Percentiles rank a stretch among this genome's conserved stretches.
Evolutionary conservation across 129 eudicot genomes (phyloP).

Genomic region (Centella asiatica): DNA sequence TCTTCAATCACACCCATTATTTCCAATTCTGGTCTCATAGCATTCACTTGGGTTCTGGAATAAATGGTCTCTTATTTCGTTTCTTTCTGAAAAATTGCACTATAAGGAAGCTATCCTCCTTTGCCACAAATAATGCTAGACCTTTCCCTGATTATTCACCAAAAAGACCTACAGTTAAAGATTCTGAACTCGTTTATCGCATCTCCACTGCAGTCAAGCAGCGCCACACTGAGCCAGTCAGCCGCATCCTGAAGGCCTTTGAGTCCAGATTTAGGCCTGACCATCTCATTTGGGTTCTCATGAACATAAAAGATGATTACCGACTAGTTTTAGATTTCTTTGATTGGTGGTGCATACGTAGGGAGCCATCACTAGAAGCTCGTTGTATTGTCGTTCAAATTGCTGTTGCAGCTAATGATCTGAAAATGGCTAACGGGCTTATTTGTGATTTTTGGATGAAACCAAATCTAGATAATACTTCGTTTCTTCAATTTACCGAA

Average conservation of each 20-base stretch:
- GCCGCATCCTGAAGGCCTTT: conserved; percentile 50
- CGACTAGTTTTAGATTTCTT: conserved; percentile 55
- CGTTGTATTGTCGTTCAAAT: conserved; percentile 78
- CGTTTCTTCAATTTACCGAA: conserved; percentile 55
- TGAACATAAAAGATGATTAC: conserved; percentile 69
- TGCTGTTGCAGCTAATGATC: conserved; percentile 65
- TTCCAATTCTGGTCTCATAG: conserved; percentile 13
- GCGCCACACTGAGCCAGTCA: conserved; percentile 50
- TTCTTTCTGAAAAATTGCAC: conserved; percentile 2
- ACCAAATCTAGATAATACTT: conserved; percentile 39
- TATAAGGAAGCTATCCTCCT: conserved; percentile 26
- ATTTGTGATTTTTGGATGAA: conserved; percentile 62
- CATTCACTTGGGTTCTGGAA: conserved; percentile 18
- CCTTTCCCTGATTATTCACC: conserved; percentile 86
- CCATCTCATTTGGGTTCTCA: conserved; percentile 90
- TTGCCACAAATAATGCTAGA: conserved; percentile 30
- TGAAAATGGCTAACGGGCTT: conserved; percentile 41
- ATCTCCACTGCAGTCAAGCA: conserved; percentile 70
- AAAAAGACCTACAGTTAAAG: conserved; percentile 58
- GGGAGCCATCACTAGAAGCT: conserved; percentile 73
- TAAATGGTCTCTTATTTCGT: conserved; percentile 16
- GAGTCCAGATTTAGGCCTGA: conserved; percentile 68
- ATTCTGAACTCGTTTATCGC: conserved; percentile 66
- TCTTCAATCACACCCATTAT: conserved; percentile 23
- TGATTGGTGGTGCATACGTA: conserved; percentile 57